Percentiles rank a stretch among this genome's conserved stretches.
phyloP scores from a whole-genome alignment of 1,284 basidiomycete genomes.

The Ganoderma meredithae region DNA sequence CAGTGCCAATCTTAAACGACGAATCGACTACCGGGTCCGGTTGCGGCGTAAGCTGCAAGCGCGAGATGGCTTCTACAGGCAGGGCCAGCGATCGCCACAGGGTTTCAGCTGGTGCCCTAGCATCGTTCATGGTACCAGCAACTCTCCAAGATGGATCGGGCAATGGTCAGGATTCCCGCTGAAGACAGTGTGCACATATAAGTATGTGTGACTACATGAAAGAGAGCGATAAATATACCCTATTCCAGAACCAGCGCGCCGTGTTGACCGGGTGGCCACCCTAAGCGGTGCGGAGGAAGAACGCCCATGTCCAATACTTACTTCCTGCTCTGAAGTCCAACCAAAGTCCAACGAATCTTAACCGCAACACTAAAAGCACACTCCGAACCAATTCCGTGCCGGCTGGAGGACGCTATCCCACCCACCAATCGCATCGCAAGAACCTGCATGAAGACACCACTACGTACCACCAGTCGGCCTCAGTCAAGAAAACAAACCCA shows the following conservation, averaged over 20 bases:
- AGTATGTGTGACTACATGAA: not conserved
- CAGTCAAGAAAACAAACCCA: not conserved
- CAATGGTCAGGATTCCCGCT: too few species aligned
- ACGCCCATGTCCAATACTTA: not conserved
- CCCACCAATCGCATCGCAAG: not conserved
- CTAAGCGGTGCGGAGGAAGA: not conserved
- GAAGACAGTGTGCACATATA: too few species aligned
- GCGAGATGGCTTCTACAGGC: conserved; percentile 44
- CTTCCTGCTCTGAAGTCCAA: too few species aligned
- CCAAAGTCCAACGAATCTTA: not conserved
- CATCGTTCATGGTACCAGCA: conserved; percentile 5
- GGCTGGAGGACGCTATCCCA: not conserved
- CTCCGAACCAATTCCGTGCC: not conserved
- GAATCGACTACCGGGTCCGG: conserved; percentile 55
- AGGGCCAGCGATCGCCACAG: conserved; percentile 51
- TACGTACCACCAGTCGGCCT: not conserved
- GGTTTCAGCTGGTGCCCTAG: conserved; percentile 21
- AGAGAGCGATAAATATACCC: not conserved
- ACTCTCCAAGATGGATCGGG: not conserved
- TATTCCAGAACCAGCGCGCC: not conserved
- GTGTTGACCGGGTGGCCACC: not conserved
- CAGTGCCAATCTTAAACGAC: conserved; percentile 56
- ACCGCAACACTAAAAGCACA: not conserved
- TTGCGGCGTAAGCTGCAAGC: conserved; percentile 46
- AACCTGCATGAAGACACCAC: not conserved